Conservation (phyloP, 2,329 filamentous ascomycete species). For the Xylariaceae sp. region DNA sequence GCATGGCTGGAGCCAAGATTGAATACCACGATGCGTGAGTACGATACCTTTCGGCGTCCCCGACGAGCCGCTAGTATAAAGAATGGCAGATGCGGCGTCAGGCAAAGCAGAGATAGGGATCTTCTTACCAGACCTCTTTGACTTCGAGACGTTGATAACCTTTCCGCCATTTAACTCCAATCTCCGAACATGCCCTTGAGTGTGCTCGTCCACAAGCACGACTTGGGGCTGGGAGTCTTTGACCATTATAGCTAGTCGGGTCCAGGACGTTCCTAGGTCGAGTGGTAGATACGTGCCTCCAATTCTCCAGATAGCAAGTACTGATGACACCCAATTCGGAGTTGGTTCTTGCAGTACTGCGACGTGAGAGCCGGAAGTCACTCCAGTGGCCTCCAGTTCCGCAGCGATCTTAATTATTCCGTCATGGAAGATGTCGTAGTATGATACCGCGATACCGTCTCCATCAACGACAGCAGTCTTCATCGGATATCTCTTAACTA, state of each 20-base stretch:
- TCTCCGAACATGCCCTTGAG: too few relatives aligned
- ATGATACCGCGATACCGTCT: neutral
- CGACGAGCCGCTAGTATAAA: constrained; percentile 35
- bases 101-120: neutral
- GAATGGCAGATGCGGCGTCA: constrained; percentile 16
- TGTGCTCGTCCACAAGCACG: constrained; percentile 34
- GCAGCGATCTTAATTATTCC: neutral
- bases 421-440: neutral
- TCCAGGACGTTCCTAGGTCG: constrained; percentile 36
- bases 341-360: constrained; percentile 43
- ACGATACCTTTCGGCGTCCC: constrained; percentile 45
- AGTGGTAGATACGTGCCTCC: constrained; percentile 39
- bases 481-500: neutral
- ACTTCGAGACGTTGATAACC: too few relatives aligned
- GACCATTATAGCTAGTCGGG: constrained; percentile 38
- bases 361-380: constrained; percentile 43
- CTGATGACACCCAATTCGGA: constrained; percentile 36
- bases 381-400: neutral
- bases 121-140: too few relatives aligned
- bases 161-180: too few relatives aligned
- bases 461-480: neutral
- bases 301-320: constrained; percentile 42
- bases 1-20: constrained; percentile 28
- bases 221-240: constrained; percentile 37
- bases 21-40: neutral